phyloP scores from a whole-genome alignment of 208 protist species.

The Wallacemonas sp. region DNA sequence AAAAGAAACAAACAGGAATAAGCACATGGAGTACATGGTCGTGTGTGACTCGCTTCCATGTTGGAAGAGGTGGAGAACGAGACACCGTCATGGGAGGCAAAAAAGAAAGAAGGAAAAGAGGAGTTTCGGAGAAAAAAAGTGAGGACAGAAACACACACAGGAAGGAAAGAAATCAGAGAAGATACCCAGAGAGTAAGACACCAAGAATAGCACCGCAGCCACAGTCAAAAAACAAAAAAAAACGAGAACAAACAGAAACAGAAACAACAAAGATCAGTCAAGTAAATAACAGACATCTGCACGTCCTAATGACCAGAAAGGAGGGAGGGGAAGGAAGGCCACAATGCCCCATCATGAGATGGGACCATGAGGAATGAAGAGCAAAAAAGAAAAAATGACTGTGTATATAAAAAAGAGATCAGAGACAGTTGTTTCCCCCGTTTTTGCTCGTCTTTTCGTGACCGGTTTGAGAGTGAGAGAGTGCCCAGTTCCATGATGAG shows the following conservation, averaged over 20 bases:
- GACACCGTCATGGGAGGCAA: neutral
- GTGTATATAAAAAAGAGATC: no score
- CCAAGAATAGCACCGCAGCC: no score
- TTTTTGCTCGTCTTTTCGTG: no score
- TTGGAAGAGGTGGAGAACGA: neutral
- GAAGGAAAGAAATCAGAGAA: neutral
- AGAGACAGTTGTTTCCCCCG: no score
- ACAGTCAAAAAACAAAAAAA: neutral
- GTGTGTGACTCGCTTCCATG: neutral
- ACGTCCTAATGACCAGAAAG: no score
- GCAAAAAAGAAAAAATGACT: no score
- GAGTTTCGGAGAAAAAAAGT: neutral
- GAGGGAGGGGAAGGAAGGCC: no score
- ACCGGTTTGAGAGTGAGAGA: no score
- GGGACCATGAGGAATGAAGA: no score
- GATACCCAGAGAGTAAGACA: neutral
- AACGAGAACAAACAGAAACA: neutral
- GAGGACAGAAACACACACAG: neutral
- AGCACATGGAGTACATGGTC: neutral
- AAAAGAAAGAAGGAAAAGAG: neutral
- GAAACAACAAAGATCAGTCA: constrained; percentile 7
- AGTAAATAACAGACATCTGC: no score
- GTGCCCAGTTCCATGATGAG: no score
- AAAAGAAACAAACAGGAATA: neutral
- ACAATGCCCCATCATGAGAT: no score